Percentiles rank a stretch among this genome's conserved stretches.
These are phyloP conservation scores for Rubroboletus satanas DNA, from an alignment of 768 basidiomycete species.

Conservation along the genomic window DNA sequence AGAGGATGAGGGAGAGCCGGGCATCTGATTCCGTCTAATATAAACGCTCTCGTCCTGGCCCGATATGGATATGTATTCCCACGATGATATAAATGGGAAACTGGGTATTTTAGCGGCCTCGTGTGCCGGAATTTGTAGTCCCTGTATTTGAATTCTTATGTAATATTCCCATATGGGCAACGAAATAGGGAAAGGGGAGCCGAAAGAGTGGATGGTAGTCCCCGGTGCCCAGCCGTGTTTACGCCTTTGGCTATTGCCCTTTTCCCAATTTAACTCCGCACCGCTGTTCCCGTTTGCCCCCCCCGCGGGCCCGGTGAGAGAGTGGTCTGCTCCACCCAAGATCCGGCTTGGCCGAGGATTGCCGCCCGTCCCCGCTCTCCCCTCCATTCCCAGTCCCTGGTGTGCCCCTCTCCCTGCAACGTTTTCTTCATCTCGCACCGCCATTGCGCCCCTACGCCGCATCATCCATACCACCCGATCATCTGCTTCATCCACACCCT, in stretches of 20 bases:
- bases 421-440: conserved; percentile 33
- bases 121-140: conserved; percentile 33
- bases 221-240: conserved; percentile 29
- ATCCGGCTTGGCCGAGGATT: conserved; percentile 28
- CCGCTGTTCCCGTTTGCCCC: conserved; percentile 11
- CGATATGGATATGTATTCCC: conserved; percentile 12
- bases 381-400: conserved; percentile 13
- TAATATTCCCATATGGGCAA: conserved; percentile 27
- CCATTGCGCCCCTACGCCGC: conserved; percentile 24
- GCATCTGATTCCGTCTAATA: conserved; percentile 32
- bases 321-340: conserved; percentile 5
- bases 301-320: conserved; percentile 27
- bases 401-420: conserved; percentile 23
- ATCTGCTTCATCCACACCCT: conserved; percentile 19
- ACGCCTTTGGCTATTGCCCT: conserved; percentile 12
- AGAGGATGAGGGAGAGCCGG: conserved; percentile 31
- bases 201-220: conserved; percentile 10
- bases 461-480: conserved; percentile 19
- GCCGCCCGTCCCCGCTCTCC: conserved; percentile 15
- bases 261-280: conserved; percentile 23
- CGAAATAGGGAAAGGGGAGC: background rate
- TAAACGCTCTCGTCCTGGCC: conserved; percentile 21
- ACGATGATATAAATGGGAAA: conserved; percentile 11
- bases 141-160: conserved; percentile 29
- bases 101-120: conserved; percentile 27